phyloP scores from a whole-genome alignment of 1,139 yeast genomes.

The Suhomyces anneliseae region DNA sequence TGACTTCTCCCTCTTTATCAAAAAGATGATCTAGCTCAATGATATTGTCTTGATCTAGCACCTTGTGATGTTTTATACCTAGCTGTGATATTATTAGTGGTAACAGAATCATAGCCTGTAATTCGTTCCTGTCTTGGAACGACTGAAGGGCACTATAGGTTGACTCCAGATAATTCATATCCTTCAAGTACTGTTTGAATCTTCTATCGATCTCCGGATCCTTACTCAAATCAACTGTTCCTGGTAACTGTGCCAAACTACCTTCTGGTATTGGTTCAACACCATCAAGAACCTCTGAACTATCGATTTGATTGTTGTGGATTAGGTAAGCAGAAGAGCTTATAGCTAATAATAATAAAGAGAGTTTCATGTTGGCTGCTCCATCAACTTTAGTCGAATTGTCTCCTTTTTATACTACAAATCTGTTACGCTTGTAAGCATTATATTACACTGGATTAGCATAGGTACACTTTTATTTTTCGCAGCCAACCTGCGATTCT shows the following conservation, averaged over 20 bases:
- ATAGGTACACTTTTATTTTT: background rate
- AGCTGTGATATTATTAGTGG: background rate
- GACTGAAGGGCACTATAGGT: too few species aligned
- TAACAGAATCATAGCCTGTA: background rate
- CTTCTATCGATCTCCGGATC: too few species aligned
- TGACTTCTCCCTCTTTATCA: background rate
- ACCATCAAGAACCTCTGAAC: too few species aligned
- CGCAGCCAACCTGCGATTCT: slow-evolving; percentile 6
- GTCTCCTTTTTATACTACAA: background rate
- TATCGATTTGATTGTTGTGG: too few species aligned
- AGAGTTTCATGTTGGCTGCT: background rate
- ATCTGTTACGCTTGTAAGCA: background rate
- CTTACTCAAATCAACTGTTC: too few species aligned
- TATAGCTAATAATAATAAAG: background rate
- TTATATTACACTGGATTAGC: too few species aligned
- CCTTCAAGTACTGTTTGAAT: too few species aligned
- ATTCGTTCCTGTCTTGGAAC: background rate
- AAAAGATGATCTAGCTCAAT: slow-evolving; percentile 1
- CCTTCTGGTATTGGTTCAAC: too few species aligned
- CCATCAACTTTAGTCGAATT: background rate
- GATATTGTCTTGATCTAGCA: background rate
- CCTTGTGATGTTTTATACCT: background rate
- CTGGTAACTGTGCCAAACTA: too few species aligned
- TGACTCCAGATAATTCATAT: too few species aligned
- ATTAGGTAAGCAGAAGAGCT: background rate